Evolutionary conservation across 371 early-diverging fungal species (phyloP).

Genomic region (Mucor lusitanicus): DNA sequence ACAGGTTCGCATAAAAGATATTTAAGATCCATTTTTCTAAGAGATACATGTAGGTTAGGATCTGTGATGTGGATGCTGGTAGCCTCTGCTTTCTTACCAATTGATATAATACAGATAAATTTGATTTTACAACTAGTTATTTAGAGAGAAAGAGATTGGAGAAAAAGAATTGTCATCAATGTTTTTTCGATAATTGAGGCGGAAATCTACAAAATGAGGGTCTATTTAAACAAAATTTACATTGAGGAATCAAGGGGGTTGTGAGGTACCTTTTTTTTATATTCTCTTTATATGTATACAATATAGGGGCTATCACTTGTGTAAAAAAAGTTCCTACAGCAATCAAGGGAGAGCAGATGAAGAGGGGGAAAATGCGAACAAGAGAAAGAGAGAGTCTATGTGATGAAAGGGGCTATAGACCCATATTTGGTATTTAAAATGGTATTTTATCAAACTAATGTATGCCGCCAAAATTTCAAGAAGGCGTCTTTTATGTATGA

Average conservation of each 20-base stretch:
- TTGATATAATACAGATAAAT: not conserved
- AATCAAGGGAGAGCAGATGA: not conserved
- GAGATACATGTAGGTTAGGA: not conserved
- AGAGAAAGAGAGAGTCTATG: not conserved
- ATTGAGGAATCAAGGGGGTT: conserved; percentile 7
- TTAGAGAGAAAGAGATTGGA: conserved; percentile 2
- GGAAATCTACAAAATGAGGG: not conserved
- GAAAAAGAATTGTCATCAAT: conserved; percentile 13
- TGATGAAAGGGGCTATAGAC: conserved; percentile 10
- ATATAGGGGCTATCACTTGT: not conserved
- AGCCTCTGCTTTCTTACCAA: not conserved
- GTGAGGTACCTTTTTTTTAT: not conserved
- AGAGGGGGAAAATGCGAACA: conserved; percentile 13
- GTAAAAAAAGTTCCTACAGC: conserved; percentile 10
- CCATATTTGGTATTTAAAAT: conserved; percentile 20
- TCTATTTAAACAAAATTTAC: conserved; percentile 15
- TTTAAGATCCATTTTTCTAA: conserved; percentile 22
- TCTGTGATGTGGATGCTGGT: not conserved
- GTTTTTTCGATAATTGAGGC: conserved; percentile 6
- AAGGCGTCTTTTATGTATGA: not conserved
- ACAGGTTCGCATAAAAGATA: conserved; percentile 30
- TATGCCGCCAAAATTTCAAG: conserved; percentile 34
- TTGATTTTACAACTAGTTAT: not conserved
- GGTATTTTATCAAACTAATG: conserved; percentile 3
- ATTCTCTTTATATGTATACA: conserved; percentile 2